A percentile compares a stretch with the other conserved stretches of the same genome.
Conservation (phyloP, 495 filamentous ascomycete genomes). For the Hypoxylon rickii region DNA sequence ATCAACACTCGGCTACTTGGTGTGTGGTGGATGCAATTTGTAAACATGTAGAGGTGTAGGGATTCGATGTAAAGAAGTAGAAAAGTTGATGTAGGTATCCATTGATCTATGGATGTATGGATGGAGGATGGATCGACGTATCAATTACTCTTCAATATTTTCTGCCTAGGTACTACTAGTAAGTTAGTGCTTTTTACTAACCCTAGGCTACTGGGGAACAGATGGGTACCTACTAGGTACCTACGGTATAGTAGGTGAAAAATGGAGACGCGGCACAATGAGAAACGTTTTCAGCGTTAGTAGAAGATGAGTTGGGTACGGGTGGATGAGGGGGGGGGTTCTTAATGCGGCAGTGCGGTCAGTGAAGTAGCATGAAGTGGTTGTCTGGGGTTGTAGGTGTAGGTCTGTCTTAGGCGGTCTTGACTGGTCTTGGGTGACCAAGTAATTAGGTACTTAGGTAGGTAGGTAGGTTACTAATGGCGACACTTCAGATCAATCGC, state of each 20-base stretch:
- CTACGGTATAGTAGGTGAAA: slow-evolving; percentile 2
- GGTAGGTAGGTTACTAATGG: slow-evolving; percentile 21
- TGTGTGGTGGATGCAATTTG: too few relatives aligned
- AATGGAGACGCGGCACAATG: slow-evolving; percentile 23
- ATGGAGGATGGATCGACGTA: too few relatives aligned
- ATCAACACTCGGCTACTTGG: too few relatives aligned
- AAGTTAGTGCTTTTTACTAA: too few relatives aligned
- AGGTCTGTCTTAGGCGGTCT: too few relatives aligned
- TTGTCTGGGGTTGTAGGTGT: slow-evolving; percentile 29
- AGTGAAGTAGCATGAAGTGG: slow-evolving; percentile 23
- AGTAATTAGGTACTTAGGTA: slow-evolving; percentile 5
- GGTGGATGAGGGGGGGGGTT: background rate
- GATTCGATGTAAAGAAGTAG: too few relatives aligned
- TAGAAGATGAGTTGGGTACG: background rate
- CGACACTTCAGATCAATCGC: slow-evolving; percentile 1
- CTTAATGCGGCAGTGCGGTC: background rate
- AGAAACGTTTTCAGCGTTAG: slow-evolving; percentile 18
- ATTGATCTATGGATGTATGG: too few relatives aligned
- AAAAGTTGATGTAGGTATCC: too few relatives aligned
- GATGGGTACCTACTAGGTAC: background rate
- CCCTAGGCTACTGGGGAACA: too few relatives aligned
- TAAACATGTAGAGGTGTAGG: too few relatives aligned
- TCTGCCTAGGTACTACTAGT: slow-evolving; percentile 9
- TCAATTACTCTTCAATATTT: too few relatives aligned
- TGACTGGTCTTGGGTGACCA: background rate